Evolutionary conservation across 169 alveolate species (phyloP).

Genomic region (Babesia bigemina): DNA sequence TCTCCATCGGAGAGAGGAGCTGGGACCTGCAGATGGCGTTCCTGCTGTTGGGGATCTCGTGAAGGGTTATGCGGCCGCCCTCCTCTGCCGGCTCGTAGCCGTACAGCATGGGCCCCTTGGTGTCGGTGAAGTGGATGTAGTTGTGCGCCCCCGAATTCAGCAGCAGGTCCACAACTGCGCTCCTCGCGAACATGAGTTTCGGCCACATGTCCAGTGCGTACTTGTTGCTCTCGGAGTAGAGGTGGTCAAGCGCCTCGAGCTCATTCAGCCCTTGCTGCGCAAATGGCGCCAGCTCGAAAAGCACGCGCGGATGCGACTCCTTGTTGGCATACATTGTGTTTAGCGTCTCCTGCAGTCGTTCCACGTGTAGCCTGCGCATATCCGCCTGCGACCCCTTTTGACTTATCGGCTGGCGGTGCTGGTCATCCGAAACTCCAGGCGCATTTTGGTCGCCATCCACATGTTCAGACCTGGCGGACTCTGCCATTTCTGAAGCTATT

Average conservation of each 20-base stretch:
- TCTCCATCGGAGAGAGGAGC: slow-evolving; percentile 41
- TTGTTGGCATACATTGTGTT: background rate
- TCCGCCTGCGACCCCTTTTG: background rate
- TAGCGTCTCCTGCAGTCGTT: slow-evolving; percentile 7
- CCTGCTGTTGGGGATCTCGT: slow-evolving; percentile 21
- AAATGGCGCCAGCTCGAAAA: slow-evolving; percentile 23
- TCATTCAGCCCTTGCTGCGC: background rate
- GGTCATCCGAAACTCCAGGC: background rate
- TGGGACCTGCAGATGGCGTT: slow-evolving; percentile 42
- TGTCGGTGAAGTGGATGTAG: slow-evolving; percentile 48
- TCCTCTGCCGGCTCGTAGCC: slow-evolving; percentile 20
- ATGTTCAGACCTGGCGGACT: background rate
- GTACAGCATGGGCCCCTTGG: slow-evolving; percentile 30
- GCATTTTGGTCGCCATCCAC: background rate
- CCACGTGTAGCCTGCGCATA: background rate
- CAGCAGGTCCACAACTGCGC: slow-evolving; percentile 45
- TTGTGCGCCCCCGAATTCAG: slow-evolving; percentile 40
- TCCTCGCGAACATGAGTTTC: slow-evolving; percentile 22
- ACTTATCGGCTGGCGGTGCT: background rate
- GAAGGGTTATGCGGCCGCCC: background rate
- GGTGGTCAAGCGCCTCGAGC: slow-evolving; percentile 17
- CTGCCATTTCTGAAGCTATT: background rate
- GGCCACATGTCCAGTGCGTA: slow-evolving; percentile 68
- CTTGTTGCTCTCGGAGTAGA: slow-evolving; percentile 12
- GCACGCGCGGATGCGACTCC: background rate